Percentiles rank a stretch among this genome's conserved stretches.
phyloP scores from a whole-genome alignment of 2,329 filamentous ascomycete species.

The Diplodia corticola region DNA sequence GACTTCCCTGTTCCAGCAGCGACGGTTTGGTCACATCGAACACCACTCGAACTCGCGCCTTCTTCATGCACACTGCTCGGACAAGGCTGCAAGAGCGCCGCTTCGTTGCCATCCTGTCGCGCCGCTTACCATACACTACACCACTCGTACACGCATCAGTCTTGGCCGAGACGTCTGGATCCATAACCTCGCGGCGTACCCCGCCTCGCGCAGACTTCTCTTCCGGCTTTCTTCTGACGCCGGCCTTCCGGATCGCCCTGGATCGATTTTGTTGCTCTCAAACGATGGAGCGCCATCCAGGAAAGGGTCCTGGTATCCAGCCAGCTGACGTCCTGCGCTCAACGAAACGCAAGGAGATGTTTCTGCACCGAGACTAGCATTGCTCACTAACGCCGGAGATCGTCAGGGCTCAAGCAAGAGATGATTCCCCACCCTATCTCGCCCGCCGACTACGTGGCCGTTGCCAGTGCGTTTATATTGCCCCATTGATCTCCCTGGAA shows the following conservation, averaged over 20 bases:
- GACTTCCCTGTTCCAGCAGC: background rate
- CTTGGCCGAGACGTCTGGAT: background rate
- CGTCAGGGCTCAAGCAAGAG: slow-evolving; percentile 1
- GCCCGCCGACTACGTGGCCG: background rate
- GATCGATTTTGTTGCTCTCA: background rate
- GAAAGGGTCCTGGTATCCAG: background rate
- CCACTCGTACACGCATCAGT: background rate
- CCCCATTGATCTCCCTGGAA: background rate
- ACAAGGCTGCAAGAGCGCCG: background rate
- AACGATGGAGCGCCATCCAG: background rate
- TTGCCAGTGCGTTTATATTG: background rate
- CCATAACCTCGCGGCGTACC: background rate
- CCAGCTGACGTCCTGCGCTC: background rate
- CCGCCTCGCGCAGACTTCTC: background rate
- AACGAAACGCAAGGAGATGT: background rate
- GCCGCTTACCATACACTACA: too few relatives aligned
- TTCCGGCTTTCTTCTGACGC: background rate
- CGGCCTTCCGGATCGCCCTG: background rate
- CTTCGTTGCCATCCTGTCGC: background rate
- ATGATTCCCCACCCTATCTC: background rate
- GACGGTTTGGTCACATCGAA: background rate
- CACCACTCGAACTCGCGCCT: background rate
- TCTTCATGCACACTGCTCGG: background rate
- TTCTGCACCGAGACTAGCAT: slow-evolving; percentile 11
- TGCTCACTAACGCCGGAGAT: slow-evolving; percentile 11